Conservation (phyloP, 352 stramenopile species). For the Globisporangium abappressorium region DNA sequence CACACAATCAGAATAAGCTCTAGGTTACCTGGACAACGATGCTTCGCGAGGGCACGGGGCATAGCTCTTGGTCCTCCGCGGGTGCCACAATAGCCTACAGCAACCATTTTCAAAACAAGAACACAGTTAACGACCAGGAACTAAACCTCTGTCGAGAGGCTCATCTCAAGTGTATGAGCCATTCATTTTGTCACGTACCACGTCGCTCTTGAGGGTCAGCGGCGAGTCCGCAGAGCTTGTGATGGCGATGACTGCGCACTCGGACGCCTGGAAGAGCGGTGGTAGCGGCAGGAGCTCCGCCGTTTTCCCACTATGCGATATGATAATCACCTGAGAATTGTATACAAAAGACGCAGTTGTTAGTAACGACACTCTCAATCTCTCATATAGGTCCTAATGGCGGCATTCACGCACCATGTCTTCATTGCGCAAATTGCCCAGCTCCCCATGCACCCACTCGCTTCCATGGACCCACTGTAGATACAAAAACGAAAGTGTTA, state of each 20-base stretch:
- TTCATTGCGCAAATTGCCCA: slow-evolving; percentile 55
- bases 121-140: not conserved
- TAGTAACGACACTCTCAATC: not conserved
- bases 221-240: slow-evolving; percentile 37
- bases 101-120: not conserved
- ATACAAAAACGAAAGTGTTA: not conserved
- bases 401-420: slow-evolving; percentile 41
- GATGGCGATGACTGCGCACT: slow-evolving; percentile 48
- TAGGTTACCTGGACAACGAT: slow-evolving; percentile 65
- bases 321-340: slow-evolving; percentile 43
- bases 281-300: slow-evolving; percentile 57
- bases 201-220: slow-evolving; percentile 34
- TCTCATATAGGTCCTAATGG: not conserved
- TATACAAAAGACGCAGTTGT: not conserved
- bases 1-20: not conserved
- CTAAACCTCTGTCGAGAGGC: not conserved
- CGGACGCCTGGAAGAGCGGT: slow-evolving; percentile 32
- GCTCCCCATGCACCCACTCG: slow-evolving; percentile 79
- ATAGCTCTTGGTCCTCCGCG: slow-evolving; percentile 41
- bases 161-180: not conserved
- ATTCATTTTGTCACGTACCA: slow-evolving; percentile 21
- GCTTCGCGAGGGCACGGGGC: slow-evolving; percentile 70
- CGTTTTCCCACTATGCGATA: slow-evolving; percentile 76
- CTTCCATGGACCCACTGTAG: slow-evolving; percentile 69
- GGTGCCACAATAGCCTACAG: slow-evolving; percentile 40